Conservation (phyloP, 345 rosid genomes). For the Melastoma malabathricum region DNA sequence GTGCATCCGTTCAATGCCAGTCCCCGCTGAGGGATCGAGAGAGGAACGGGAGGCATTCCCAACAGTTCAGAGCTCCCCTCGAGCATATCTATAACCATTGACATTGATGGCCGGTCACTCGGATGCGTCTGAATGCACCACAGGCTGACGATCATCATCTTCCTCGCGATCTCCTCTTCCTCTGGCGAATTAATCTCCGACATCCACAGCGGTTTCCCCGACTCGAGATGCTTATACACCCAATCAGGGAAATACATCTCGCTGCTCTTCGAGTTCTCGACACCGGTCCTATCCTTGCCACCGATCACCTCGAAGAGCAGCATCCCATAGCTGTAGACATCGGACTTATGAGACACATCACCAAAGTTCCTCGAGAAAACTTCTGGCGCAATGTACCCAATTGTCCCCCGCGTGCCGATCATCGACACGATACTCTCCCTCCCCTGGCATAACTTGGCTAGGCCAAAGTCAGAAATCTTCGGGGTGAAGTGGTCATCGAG, state of each 20-base stretch:
- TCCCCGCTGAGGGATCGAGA: not conserved
- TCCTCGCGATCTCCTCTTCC: constrained; percentile 7
- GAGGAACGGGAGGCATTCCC: constrained; percentile 4
- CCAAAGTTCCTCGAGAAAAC: constrained; percentile 11
- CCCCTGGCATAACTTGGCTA: constrained; percentile 26
- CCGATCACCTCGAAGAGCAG: constrained; percentile 17
- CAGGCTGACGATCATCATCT: constrained; percentile 2
- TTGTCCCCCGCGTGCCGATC: constrained; percentile 24
- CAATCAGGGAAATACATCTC: constrained; percentile 9
- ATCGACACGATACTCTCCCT: constrained; percentile 22
- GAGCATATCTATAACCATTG: constrained; percentile 7
- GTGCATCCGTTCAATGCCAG: constrained; percentile 3
- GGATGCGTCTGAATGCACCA: constrained; percentile 22
- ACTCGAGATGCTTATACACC: no score
- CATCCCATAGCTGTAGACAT: constrained; percentile 26
- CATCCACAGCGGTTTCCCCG: not conserved
- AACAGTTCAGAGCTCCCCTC: constrained; percentile 5
- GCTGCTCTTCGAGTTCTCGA: not conserved
- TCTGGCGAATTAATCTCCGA: not conserved
- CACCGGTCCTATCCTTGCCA: not conserved
- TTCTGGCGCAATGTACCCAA: constrained; percentile 27
- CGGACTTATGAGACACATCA: constrained; percentile 19
- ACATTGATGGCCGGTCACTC: constrained; percentile 4
- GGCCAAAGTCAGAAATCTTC: constrained; percentile 41
- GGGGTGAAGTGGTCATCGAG: constrained; percentile 23